Evolutionary conservation across 1,139 yeast genomes (phyloP), one percentile per base, ranked within the genome.

Genomic region (Chernovozyma aurita): DNA sequence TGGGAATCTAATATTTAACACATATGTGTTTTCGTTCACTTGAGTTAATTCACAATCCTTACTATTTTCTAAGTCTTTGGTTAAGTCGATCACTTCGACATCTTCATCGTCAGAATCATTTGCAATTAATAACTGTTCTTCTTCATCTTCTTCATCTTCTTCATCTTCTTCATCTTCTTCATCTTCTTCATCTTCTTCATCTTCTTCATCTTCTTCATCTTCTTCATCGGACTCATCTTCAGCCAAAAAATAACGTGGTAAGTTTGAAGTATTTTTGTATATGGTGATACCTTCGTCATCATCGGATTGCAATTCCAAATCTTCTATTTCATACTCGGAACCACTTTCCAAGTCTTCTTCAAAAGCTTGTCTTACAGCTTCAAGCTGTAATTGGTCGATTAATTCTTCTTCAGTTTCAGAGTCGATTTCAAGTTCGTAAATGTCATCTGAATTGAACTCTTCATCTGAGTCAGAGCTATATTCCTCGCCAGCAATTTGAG

Each of bases 41-140:
- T 69, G 65, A 30, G 58, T 52, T 46, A 70, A 60, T 50, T 69
- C 73, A 49, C 71, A 69, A 49, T 70, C 76, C 45, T 66, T 69
- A 36, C 72, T 64, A 49, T 66, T 56, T 41, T 59, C 64, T 47
- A 70, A 63, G 48, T 70, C 76, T 36, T 60, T 61, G 33, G 69
- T 53, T 49, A 69, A 63, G 48, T 70, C 75, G 42, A 69, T 63
- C 24, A 69, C 52, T 36, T 58, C 61, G 39, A 57, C 52, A 14
- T 37, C 34, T 15, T 63, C 65, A 28, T 65, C 73, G 17, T 42
- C 44, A 13, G 61, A 57, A 40, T 63, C 63, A 31, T 57, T 50
- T 32, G 65, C 63, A 28, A 53, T 46, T 39, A 61, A 55, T 29
- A 51, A 43, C 16, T 47, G 47, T 18, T 58, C 57, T n/a, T 52